Percentiles rank a stretch among this genome's conserved stretches.
These are phyloP conservation scores for Monosporascus ibericus DNA, from an alignment of 2,329 filamentous ascomycete genomes.

Conservation along the genomic window DNA sequence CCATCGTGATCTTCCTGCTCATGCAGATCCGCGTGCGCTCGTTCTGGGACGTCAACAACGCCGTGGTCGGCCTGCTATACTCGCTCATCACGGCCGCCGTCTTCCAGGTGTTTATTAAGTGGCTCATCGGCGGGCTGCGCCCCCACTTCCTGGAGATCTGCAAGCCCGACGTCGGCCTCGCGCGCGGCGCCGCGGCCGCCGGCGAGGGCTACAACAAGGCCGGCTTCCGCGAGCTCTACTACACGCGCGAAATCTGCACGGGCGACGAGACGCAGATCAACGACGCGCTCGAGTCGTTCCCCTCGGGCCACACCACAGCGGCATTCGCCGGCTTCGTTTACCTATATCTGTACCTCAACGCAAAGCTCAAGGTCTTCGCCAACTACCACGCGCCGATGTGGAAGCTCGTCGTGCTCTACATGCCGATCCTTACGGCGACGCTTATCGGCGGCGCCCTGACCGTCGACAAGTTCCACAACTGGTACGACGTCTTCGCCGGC, in stretches of 20 bases:
- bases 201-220: conserved; percentile 38
- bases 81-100: conserved; percentile 64
- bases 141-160: conserved; percentile 68
- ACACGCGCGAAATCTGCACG: conserved; percentile 63
- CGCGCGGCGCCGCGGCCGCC: conserved; percentile 31
- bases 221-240: conserved; percentile 58
- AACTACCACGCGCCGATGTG: conserved; percentile 70
- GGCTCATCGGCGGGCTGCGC: conserved; percentile 66
- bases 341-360: conserved; percentile 68
- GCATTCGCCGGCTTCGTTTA: conserved; percentile 68
- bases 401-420: conserved; percentile 61
- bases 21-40: conserved; percentile 63
- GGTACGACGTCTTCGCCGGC: conserved; percentile 67
- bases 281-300: conserved; percentile 65
- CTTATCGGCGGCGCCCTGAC: conserved; percentile 65
- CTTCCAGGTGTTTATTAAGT: conserved; percentile 72
- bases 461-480: conserved; percentile 70
- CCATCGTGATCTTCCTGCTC: conserved; percentile 57
- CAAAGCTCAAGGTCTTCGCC: conserved; percentile 68
- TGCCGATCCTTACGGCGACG: conserved; percentile 60
- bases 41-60: conserved; percentile 69
- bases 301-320: conserved; percentile 67
- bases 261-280: conserved; percentile 59
- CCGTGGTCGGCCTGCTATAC: conserved; percentile 62
- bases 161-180: conserved; percentile 49